Evolutionary conservation across 164 flowering plant genomes (phyloP).

Genomic region (Dillenia turbinata): DNA sequence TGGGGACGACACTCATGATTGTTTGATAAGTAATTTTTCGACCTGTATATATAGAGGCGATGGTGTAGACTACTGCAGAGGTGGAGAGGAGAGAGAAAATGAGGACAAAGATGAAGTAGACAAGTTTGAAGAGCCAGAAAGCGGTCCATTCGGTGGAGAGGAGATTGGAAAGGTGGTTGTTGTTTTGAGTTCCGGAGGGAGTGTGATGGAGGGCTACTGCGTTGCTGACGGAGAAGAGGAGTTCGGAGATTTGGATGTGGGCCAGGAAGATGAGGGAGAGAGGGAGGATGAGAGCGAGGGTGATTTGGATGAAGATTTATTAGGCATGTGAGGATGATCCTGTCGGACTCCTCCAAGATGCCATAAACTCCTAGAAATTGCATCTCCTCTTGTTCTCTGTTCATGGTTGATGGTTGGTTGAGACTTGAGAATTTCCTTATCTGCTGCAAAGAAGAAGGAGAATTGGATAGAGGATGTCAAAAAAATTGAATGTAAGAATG

Average conservation of each 20-base stretch:
- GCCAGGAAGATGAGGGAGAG: conserved; percentile 53
- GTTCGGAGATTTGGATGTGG: conserved; percentile 31
- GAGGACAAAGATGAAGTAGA: conserved; percentile 26
- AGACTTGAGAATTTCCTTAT: too few relatives aligned
- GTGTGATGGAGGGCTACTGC: conserved; percentile 16
- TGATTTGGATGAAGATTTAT: conserved; percentile 49
- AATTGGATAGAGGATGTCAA: too few relatives aligned
- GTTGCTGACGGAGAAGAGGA: conserved; percentile 21
- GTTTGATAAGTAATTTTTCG: conserved; percentile 22
- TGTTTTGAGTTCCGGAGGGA: background rate
- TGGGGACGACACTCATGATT: conserved; percentile 41
- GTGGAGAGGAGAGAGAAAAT: conserved; percentile 44
- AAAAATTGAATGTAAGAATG: too few relatives aligned
- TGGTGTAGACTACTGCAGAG: conserved; percentile 42
- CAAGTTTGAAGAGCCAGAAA: conserved; percentile 21
- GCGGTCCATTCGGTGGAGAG: conserved; percentile 23
- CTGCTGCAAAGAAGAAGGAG: too few relatives aligned
- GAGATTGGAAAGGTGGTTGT: conserved; percentile 13
- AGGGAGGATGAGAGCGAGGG: conserved; percentile 59
- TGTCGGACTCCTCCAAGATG: conserved; percentile 35
- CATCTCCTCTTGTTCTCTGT: conserved; percentile 44
- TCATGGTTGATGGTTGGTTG: conserved; percentile 24
- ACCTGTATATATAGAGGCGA: conserved; percentile 36
- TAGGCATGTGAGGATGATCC: conserved; percentile 31
- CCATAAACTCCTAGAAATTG: conserved; percentile 40